phyloP scores from a whole-genome alignment of 1,284 basidiomycete genomes.

The Ganoderma sp. region DNA sequence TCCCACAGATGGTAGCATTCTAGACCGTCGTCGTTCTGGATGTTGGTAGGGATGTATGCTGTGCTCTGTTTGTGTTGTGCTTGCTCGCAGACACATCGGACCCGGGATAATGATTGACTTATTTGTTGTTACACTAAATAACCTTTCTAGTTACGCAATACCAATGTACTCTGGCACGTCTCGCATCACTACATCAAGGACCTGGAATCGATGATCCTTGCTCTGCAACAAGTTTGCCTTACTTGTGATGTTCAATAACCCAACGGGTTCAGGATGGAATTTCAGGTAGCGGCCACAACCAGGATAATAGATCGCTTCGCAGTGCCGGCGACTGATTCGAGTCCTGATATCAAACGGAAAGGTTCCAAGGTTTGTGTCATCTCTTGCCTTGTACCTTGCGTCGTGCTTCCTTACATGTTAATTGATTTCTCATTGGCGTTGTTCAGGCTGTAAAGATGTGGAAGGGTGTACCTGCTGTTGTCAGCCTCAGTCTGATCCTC shows the following conservation, averaged over 20 bases:
- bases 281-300: neutral
- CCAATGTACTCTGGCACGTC: constrained; percentile 11
- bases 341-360: neutral
- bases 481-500: neutral
- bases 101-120: constrained; percentile 12
- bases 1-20: constrained; percentile 9
- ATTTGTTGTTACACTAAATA: constrained; percentile 14
- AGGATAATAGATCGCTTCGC: neutral
- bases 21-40: neutral
- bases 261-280: neutral
- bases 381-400: neutral
- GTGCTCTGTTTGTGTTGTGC: neutral
- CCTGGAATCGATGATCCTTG: neutral
- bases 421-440: neutral
- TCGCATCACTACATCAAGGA: neutral
- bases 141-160: constrained; percentile 11
- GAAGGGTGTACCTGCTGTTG: neutral
- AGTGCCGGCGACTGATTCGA: neutral
- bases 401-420: neutral
- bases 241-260: neutral
- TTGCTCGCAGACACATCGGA: neutral
- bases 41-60: neutral
- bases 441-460: neutral
- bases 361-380: neutral
- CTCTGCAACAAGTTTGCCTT: neutral